These are phyloP conservation scores for Gracilariopsis chorda DNA, from an alignment of 23 red algal species.

Conservation along the genomic window DNA sequence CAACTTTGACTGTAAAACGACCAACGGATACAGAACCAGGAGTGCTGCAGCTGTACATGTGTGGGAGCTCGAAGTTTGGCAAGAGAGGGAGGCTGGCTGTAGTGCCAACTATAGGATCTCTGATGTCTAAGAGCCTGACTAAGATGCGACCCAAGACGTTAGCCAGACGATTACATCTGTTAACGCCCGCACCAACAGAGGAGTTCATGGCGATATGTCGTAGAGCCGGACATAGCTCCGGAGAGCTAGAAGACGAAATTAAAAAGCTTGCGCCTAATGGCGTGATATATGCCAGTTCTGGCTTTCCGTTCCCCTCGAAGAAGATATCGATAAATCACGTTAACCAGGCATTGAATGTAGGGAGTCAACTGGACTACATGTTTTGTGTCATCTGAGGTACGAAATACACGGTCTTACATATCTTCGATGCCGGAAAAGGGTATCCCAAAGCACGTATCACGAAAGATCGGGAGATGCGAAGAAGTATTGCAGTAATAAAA, in stretches of 20 bases:
- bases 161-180: conserved; percentile 5
- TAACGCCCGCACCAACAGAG: conserved; percentile 6
- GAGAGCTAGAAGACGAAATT: not conserved
- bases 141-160: conserved; percentile 3
- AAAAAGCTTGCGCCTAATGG: not conserved
- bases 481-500: not conserved
- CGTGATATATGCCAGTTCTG: conserved; percentile 5
- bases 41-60: not conserved
- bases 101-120: not conserved
- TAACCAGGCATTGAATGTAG: conserved; percentile 29
- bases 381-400: not conserved
- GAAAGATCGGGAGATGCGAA: not conserved
- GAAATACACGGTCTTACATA: not conserved
- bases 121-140: not conserved
- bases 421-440: conserved; percentile 15
- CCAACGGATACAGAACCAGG: not conserved
- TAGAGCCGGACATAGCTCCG: not conserved
- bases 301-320: not conserved
- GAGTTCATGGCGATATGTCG: not conserved
- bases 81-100: not conserved
- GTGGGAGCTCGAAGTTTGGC: not conserved
- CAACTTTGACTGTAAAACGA: not conserved
- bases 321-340: conserved; percentile 49
- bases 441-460: not conserved
- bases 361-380: conserved; percentile 26